phyloP scores from a whole-genome alignment of 805 yeast species.

The Wickerhamomyces kurtzmanii region DNA sequence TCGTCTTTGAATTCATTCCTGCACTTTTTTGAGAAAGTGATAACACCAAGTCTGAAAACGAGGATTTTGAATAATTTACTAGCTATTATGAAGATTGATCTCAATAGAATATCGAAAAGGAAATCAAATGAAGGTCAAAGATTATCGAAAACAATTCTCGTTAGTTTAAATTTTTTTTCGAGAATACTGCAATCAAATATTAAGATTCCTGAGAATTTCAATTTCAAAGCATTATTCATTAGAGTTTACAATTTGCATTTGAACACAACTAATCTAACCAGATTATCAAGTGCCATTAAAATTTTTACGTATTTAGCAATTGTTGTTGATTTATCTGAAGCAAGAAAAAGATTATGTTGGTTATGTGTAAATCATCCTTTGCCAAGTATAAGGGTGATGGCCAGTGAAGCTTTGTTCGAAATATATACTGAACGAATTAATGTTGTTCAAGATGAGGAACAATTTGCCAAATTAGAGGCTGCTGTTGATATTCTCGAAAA shows the following conservation, averaged over 20 bases:
- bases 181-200: conserved; percentile 12
- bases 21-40: conserved; percentile 13
- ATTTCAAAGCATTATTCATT: conserved; percentile 27
- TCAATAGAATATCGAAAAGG: conserved; percentile 1
- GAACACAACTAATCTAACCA: conserved; percentile 27
- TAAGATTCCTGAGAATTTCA: conserved; percentile 11
- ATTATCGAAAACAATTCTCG: conserved; percentile 8
- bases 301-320: conserved; percentile 31
- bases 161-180: conserved; percentile 15
- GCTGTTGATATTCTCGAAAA: conserved; percentile 6
- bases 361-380: conserved; percentile 21
- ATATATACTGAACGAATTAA: conserved; percentile 20
- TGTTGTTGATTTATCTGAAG: conserved; percentile 7
- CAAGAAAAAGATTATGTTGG: conserved; percentile 15
- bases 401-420: conserved; percentile 33
- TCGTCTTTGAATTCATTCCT: conserved; percentile 30
- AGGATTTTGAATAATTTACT: conserved; percentile 15
- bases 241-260: conserved; percentile 48
- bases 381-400: conserved; percentile 22
- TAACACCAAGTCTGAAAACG: conserved; percentile 5
- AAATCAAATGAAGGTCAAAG: conserved; percentile 7
- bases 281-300: conserved; percentile 29
- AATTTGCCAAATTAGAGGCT: conserved; percentile 23
- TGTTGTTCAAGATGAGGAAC: conserved; percentile 19
- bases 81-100: conserved; percentile 17